Base-by-base conservation (phyloP, 306 rosid species). In the Malus orientalis region DNA sequence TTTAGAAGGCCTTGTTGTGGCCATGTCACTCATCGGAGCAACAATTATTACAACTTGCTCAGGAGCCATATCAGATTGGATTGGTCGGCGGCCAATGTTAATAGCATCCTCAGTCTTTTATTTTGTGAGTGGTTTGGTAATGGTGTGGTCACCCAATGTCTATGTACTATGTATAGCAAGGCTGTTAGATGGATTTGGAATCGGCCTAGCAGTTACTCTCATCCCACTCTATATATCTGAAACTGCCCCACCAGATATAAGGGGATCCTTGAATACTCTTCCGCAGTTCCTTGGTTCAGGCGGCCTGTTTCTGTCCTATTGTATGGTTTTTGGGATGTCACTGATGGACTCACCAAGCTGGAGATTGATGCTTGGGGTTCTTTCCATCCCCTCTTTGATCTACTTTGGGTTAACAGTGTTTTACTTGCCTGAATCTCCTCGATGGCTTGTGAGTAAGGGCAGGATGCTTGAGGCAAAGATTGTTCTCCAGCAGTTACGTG, bases 391-490 rank as follows among this genome's bases (percentile, higher is more conserved):
- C 15, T 89, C 97, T 23, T 57, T 89, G 20, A 16, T 91, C 54
- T 91, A 84, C 81, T 84, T 91, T 83, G 27, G 40, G 58, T 67
- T 91, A n/a, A 68, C 93, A 1, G 62, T 91, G 10, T 88, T 91
- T 84, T 89, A 76, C 95, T 89, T 91, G 90, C 95, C 97, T 1
- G 95, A 89, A 83, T 91, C 97, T 85, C 97, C 97, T 65, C 86
- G 95, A 57, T 91, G 97, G 97, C 86, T 91, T 32, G 97, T 89
- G 67, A 91, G 97, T 67, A 91, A 89, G 83, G 97, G 97, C 20
- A 91, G 22, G 88, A 91, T 91, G 97, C 58, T 83, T 1, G 89
- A 91, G 82, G 97, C 97, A 0, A 88, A 85, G 63, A 91, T 75
- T 87, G 95, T 91, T 76, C 95, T 91, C 71, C 91, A 84, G 77